These are phyloP conservation scores for Wickerhamomyces sp. DNA, from an alignment of 1,139 yeast genomes.

Conservation along the genomic window DNA sequence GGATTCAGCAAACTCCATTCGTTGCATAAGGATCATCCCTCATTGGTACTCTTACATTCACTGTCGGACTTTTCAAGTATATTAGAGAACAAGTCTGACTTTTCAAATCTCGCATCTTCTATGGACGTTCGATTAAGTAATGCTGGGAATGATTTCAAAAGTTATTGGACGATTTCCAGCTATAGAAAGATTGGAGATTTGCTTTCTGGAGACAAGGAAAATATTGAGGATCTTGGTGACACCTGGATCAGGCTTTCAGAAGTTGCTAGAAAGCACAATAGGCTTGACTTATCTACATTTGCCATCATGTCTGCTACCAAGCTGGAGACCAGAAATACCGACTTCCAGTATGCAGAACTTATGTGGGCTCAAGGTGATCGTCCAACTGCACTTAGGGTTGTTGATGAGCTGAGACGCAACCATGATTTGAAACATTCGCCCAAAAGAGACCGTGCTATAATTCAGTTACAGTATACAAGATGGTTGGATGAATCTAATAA, in stretches of 20 bases:
- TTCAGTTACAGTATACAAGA: constrained; percentile 72
- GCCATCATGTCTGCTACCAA: constrained; percentile 67
- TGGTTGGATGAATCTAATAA: constrained; percentile 91
- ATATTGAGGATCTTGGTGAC: constrained; percentile 39
- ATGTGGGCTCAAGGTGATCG: constrained; percentile 91
- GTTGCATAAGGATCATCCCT: constrained; percentile 49
- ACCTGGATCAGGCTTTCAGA: constrained; percentile 60
- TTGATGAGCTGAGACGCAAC: constrained; percentile 29
- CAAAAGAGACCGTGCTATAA: constrained; percentile 38
- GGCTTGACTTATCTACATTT: constrained; percentile 71
- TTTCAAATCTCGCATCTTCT: constrained; percentile 21
- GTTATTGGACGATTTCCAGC: constrained; percentile 58
- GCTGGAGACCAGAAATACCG: constrained; percentile 45
- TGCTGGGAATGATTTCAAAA: constrained; percentile 57
- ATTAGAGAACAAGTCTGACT: constrained; percentile 20
- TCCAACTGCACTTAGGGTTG: constrained; percentile 73
- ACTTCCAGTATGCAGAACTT: constrained; percentile 76
- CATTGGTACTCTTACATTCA: constrained; percentile 65
- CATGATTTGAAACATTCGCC: constrained; percentile 2
- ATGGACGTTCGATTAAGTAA: constrained; percentile 37
- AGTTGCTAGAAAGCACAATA: constrained; percentile 62
- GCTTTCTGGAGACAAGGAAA: constrained; percentile 33
- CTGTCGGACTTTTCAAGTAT: constrained; percentile 52
- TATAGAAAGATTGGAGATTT: constrained; percentile 54
- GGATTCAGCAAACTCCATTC: constrained; percentile 62